Evolutionary conservation across 345 rosid species (phyloP), one percentile per base, ranked within the genome.

Genomic region (Corymbia maculata): DNA sequence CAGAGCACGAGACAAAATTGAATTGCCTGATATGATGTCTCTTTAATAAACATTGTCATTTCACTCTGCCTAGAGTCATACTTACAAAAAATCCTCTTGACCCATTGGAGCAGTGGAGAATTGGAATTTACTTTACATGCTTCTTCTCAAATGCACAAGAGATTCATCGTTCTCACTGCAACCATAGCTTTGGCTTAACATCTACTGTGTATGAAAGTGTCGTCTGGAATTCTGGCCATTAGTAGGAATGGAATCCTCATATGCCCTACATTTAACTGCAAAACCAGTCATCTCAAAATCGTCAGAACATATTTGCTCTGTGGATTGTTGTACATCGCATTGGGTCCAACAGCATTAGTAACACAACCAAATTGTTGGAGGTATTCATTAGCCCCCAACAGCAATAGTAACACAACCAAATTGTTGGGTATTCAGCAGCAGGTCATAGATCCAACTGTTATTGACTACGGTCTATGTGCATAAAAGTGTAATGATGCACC

Each of bases 161-260:
- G 98, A 89, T 96, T 96, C 22, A 92, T 92, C 89, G 92, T 93
- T 32, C 94, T 95, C 97, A 30, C 79, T 95, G 88, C 96, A 98
- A 90, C 98, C 99, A 95, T 66, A 92, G 70, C 91, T 98, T 98
- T 8, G 98, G 99, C 89, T 92, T 94, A 36, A 95, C 95, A 87
- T 96, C 96, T 9, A 96, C 95, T 4, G 88, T 66, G 91, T 95
- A 96, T 0, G 93, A 91, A 86, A 98, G 98, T 68, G 93, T 93
- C 1, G 99, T 94, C 57, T 68, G 92, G 85, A 90, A 94, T 80
- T 92, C 94, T 93, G 89, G 89, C 90, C 90, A 42, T 42, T 55
- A 22, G 90, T 64, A 86, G 87, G 88, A 90, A 90, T 90, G 42
- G 59, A 45, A 52, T 91, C 93, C 87, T 89, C 55, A 2, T 85